These are phyloP conservation scores for Eucalyptus erythrocorys DNA, from an alignment of 345 rosid genomes.

Conservation along the genomic window DNA sequence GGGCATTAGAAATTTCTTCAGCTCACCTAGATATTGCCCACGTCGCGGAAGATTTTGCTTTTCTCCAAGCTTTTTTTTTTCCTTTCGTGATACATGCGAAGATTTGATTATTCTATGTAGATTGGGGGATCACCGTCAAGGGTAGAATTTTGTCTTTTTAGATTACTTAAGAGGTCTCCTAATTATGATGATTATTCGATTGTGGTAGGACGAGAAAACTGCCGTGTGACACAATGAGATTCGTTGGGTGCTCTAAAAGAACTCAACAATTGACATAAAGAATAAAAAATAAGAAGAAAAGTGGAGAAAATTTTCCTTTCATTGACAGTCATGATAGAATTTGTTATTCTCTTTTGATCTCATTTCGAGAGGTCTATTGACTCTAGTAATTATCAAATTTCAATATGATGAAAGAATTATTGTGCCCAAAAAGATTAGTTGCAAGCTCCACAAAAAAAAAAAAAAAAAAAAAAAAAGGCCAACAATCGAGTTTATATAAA, in stretches of 20 bases:
- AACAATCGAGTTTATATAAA: neutral
- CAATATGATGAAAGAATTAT: neutral
- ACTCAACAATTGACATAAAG: neutral
- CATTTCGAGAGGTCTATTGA: neutral
- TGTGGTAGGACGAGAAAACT: neutral
- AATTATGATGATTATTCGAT: neutral
- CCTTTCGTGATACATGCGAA: neutral
- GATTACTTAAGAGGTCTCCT: neutral
- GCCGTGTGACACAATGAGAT: neutral
- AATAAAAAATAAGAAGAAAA: no score
- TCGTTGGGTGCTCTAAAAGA: neutral
- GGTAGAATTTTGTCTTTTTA: neutral
- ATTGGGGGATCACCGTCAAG: neutral
- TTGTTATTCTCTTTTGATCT: neutral
- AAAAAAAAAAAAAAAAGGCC: neutral
- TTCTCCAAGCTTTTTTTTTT: neutral
- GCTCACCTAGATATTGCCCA: neutral
- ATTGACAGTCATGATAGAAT: neutral
- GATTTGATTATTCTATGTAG: neutral
- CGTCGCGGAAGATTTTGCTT: neutral
- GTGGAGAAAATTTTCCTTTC: neutral
- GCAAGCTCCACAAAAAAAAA: neutral
- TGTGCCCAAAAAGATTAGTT: neutral
- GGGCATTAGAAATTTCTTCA: neutral
- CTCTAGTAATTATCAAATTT: no score